These are phyloP conservation scores for Thermothelomyces thermophilus DNA, from an alignment of 2,329 filamentous ascomycete species.

Conservation along the genomic window DNA sequence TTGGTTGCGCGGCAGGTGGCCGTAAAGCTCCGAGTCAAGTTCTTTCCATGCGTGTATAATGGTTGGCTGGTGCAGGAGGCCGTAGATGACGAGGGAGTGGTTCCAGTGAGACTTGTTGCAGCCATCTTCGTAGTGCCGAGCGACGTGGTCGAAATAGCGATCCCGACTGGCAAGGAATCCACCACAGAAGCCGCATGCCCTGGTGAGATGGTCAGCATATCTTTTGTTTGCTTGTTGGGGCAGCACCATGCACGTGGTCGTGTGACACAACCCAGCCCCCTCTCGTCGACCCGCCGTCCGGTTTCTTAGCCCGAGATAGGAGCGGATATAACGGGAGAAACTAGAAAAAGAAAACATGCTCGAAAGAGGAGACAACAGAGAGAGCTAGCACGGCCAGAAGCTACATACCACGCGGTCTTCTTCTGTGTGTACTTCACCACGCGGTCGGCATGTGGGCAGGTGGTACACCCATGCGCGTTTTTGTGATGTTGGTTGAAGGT, in stretches of 20 bases:
- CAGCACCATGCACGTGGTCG: neutral
- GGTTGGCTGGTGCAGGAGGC: constrained; percentile 58
- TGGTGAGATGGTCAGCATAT: constrained; percentile 9
- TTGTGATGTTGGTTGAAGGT: constrained; percentile 64
- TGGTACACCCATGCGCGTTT: constrained; percentile 50
- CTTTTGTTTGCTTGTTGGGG: neutral
- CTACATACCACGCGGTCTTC: constrained; percentile 51
- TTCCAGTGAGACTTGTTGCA: constrained; percentile 61
- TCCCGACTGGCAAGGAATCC: constrained; percentile 57
- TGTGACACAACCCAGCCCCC: no score
- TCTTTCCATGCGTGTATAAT: constrained; percentile 57
- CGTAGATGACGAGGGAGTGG: constrained; percentile 62
- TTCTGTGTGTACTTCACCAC: constrained; percentile 53
- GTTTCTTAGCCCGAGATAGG: no score
- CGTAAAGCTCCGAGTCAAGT: constrained; percentile 40
- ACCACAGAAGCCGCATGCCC: constrained; percentile 60
- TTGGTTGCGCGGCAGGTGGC: constrained; percentile 40
- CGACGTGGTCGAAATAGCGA: constrained; percentile 62
- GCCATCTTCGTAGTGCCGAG: constrained; percentile 58
- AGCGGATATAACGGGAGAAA: neutral
- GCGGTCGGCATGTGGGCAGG: constrained; percentile 58
- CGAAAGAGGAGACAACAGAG: neutral
- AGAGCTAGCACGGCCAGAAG: neutral
- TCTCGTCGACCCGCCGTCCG: no score
- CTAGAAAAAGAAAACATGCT: neutral